A percentile compares a stretch with the other conserved stretches of the same genome.
Conservation (phyloP, 2,329 filamentous ascomycete genomes). For the Xylaria sp. region DNA sequence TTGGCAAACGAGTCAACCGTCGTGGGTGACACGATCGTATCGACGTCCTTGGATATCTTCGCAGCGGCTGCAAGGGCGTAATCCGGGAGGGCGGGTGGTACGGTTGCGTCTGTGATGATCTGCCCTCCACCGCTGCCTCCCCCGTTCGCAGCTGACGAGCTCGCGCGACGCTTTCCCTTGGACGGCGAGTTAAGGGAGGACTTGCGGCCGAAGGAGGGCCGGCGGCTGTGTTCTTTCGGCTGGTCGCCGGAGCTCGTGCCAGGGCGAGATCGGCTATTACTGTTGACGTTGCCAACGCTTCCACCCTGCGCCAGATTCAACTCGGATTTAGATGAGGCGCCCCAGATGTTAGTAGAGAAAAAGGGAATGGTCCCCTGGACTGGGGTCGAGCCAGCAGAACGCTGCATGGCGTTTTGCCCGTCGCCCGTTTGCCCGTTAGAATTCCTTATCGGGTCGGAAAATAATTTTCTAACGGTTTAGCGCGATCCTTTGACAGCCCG, state of each 20-base stretch:
- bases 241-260: slow-evolving; percentile 51
- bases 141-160: slow-evolving; percentile 53
- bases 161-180: slow-evolving; percentile 54
- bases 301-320: slow-evolving; percentile 25
- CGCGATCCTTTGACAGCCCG: slow-evolving; percentile 30
- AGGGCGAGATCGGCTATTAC: slow-evolving; percentile 45
- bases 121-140: slow-evolving; percentile 49
- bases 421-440: slow-evolving; percentile 8
- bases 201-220: slow-evolving; percentile 64
- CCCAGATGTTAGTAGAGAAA: slow-evolving; percentile 48
- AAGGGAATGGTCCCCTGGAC: slow-evolving; percentile 40
- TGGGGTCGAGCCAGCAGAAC: slow-evolving; percentile 32
- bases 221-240: slow-evolving; percentile 55
- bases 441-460: slow-evolving; percentile 28
- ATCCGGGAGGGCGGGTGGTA: slow-evolving; percentile 64
- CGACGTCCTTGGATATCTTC: slow-evolving; percentile 50
- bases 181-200: slow-evolving; percentile 59
- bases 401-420: slow-evolving; percentile 35
- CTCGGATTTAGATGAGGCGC: slow-evolving; percentile 38
- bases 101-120: slow-evolving; percentile 55
- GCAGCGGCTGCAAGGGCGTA: slow-evolving; percentile 62
- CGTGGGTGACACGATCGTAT: slow-evolving; percentile 48
- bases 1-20: slow-evolving; percentile 53
- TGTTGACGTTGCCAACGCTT: slow-evolving; percentile 20
- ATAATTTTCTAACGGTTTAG: slow-evolving; percentile 33